Conservation (phyloP, 495 filamentous ascomycete species). For the Aspergillus nidulans region DNA sequence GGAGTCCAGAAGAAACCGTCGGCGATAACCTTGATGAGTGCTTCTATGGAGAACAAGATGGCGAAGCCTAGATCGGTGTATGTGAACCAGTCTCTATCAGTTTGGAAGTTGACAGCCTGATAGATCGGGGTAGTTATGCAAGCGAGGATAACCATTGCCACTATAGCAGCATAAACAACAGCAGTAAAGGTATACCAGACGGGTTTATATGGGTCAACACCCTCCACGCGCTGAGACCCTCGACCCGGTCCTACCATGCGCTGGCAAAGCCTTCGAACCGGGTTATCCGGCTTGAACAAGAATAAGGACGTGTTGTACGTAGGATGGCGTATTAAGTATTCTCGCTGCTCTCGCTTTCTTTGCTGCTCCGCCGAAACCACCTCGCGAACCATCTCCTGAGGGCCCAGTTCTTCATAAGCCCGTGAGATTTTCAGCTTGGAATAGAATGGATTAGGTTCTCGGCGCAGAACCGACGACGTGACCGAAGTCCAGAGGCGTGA, state of each 20-base stretch:
- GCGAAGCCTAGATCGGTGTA: slow-evolving; percentile 91
- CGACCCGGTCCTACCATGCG: slow-evolving; percentile 88
- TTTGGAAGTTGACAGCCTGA: slow-evolving; percentile 77
- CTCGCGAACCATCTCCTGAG: slow-evolving; percentile 80
- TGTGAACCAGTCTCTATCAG: slow-evolving; percentile 85
- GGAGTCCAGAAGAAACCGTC: slow-evolving; percentile 97
- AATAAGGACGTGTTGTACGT: slow-evolving; percentile 91
- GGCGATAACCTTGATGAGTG: slow-evolving; percentile 87
- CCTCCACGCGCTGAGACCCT: slow-evolving; percentile 78
- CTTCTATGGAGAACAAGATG: slow-evolving; percentile 79
- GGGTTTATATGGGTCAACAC: slow-evolving; percentile 76
- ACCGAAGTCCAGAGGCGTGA: slow-evolving; percentile 56
- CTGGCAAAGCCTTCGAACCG: slow-evolving; percentile 78
- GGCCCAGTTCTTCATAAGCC: slow-evolving; percentile 72
- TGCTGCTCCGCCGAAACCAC: slow-evolving; percentile 78
- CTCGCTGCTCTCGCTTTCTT: slow-evolving; percentile 80
- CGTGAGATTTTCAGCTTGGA: slow-evolving; percentile 70
- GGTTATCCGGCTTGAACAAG: slow-evolving; percentile 73
- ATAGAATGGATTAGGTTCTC: slow-evolving; percentile 94
- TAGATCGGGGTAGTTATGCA: slow-evolving; percentile 93
- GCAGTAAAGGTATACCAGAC: slow-evolving; percentile 92
- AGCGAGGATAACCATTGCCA: slow-evolving; percentile 93
- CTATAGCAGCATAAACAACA: slow-evolving; percentile 89
- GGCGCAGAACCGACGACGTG: slow-evolving; percentile 47
- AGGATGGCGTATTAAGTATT: slow-evolving; percentile 82